These are phyloP conservation scores for Bipolaris bicolor DNA, from an alignment of 2,329 filamentous ascomycete genomes.

Conservation along the genomic window DNA sequence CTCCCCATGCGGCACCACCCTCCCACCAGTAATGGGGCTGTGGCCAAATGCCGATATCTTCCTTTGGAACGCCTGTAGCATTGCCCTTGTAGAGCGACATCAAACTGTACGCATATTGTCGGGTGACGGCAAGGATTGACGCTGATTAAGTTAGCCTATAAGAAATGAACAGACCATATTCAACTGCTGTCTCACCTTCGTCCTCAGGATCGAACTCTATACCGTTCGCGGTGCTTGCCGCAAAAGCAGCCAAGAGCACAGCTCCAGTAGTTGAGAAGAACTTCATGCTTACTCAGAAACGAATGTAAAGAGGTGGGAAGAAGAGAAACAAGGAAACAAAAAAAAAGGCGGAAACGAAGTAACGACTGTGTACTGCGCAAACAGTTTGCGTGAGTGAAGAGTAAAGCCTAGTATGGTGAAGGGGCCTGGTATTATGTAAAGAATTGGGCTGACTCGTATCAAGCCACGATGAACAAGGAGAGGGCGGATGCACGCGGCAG, in stretches of 20 bases:
- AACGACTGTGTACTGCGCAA: constrained; percentile 14
- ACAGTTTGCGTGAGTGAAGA: constrained; percentile 29
- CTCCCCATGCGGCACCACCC: constrained; percentile 50
- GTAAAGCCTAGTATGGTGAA: constrained; percentile 24
- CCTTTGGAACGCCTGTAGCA: constrained; percentile 25
- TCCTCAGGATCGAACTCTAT: constrained; percentile 43
- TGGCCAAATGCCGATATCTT: constrained; percentile 51
- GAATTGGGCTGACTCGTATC: constrained; percentile 7
- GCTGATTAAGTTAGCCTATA: constrained; percentile 14
- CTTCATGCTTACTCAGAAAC: constrained; percentile 36
- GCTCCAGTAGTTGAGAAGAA: constrained; percentile 41
- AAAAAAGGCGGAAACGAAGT: constrained; percentile 10
- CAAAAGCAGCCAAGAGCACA: constrained; percentile 43
- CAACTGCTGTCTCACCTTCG: constrained; percentile 21
- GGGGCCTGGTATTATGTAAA: constrained; percentile 14
- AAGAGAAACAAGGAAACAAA: constrained; percentile 9
- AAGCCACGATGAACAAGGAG: constrained; percentile 20
- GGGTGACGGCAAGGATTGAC: constrained; percentile 38
- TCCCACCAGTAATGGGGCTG: constrained; percentile 58
- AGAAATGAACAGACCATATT: neutral
- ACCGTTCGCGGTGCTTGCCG: constrained; percentile 31
- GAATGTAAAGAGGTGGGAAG: constrained; percentile 15
- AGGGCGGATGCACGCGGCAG: constrained; percentile 22
- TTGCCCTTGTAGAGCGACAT: constrained; percentile 46
- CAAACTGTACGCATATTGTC: constrained; percentile 42